A percentile compares a stretch with the other conserved stretches of the same genome.
These are phyloP conservation scores for Rhizopus stolonifer DNA, from an alignment of 371 early-diverging fungal species.

Conservation along the genomic window DNA sequence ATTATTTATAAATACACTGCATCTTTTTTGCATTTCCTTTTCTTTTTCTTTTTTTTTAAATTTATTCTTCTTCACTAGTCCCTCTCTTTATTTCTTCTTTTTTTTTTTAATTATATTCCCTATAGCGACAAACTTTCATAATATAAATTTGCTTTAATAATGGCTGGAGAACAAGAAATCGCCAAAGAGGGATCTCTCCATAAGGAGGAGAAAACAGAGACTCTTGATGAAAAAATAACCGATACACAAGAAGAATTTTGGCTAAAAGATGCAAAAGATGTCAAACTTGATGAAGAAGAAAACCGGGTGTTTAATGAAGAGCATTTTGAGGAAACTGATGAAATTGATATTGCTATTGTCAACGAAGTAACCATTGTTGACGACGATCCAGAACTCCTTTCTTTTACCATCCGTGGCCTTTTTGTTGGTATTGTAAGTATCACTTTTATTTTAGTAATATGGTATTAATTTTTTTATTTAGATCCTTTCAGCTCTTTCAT, in stretches of 20 bases:
- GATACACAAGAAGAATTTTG: neutral
- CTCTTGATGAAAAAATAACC: neutral
- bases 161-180: constrained; percentile 4
- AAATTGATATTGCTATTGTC: constrained; percentile 31
- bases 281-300: neutral
- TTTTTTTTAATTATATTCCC: neutral
- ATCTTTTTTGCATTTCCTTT: neutral
- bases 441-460: neutral
- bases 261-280: neutral
- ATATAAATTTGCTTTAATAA: neutral
- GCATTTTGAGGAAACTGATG: constrained; percentile 1
- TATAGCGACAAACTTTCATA: neutral
- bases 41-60: neutral
- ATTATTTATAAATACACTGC: neutral
- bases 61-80: neutral
- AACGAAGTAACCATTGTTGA: constrained; percentile 36
- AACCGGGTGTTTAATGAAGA: constrained; percentile 1
- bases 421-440: constrained; percentile 34
- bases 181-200: neutral
- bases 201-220: neutral
- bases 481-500: constrained; percentile 37
- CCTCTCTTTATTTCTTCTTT: neutral
- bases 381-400: constrained; percentile 32
- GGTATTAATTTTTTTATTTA: constrained; percentile 1
- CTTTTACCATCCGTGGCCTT: constrained; percentile 32